Evolutionary conservation across 345 rosid species (phyloP).

Genomic region (Acer negundo): DNA sequence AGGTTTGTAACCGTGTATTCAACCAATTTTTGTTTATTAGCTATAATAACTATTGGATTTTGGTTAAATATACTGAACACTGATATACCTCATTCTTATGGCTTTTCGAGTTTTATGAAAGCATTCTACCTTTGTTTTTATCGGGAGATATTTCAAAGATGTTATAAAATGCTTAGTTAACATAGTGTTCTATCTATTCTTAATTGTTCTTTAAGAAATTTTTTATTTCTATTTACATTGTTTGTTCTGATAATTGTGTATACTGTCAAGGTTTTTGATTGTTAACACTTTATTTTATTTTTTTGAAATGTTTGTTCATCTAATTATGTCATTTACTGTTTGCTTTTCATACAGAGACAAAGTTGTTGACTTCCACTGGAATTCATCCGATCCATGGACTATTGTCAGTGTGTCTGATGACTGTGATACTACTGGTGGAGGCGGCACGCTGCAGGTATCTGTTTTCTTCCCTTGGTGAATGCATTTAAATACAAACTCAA

Average conservation of each 20-base stretch:
- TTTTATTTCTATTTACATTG: background rate
- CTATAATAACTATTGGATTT: background rate
- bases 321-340: background rate
- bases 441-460: conserved; percentile 92
- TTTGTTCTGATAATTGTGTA: background rate
- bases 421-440: conserved; percentile 92
- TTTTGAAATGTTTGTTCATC: background rate
- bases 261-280: background rate
- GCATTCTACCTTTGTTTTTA: background rate
- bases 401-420: conserved; percentile 96
- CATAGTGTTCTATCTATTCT: background rate
- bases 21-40: background rate
- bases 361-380: conserved; percentile 96
- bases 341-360: conserved; percentile 63
- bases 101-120: background rate
- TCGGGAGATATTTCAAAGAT: background rate
- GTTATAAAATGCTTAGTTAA: background rate
- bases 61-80: background rate
- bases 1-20: conserved; percentile 33
- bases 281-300: background rate
- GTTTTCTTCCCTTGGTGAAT: background rate
- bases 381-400: conserved; percentile 89
- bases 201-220: background rate
- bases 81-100: background rate
- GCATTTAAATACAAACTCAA: background rate